A percentile compares a stretch with the other conserved stretches of the same genome.
Evolutionary conservation across 371 early-diverging fungal species (phyloP).

Genomic region (Mucor piriformis): DNA sequence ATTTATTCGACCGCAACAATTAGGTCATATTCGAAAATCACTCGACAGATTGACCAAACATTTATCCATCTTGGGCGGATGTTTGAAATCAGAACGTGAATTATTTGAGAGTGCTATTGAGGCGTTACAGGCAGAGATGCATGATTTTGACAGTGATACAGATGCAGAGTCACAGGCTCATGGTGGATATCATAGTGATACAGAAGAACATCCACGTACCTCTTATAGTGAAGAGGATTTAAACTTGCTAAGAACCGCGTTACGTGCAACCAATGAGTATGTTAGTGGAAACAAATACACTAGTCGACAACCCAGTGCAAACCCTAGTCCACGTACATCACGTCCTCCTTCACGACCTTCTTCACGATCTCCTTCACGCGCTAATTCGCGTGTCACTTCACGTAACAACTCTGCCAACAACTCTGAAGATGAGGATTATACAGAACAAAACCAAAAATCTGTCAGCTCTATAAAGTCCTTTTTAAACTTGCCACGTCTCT

Average conservation of each 20-base stretch:
- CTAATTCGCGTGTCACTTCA: constrained; percentile 16
- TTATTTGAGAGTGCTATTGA: constrained; percentile 48
- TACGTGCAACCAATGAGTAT: constrained; percentile 33
- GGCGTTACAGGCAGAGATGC: constrained; percentile 18
- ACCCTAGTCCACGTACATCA: constrained; percentile 3
- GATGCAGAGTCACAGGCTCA: neutral
- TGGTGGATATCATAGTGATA: constrained; percentile 7
- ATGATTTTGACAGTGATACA: constrained; percentile 21
- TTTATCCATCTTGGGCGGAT: constrained; percentile 45
- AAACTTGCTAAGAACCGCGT: constrained; percentile 27
- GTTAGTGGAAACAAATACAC: constrained; percentile 10
- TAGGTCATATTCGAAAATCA: constrained; percentile 39
- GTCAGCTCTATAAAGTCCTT: constrained; percentile 43
- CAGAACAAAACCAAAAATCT: constrained; percentile 41
- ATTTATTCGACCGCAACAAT: constrained; percentile 43
- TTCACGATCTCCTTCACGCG: no score
- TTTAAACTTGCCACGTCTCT: constrained; percentile 25
- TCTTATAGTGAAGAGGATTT: constrained; percentile 37
- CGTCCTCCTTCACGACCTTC: constrained; percentile 3
- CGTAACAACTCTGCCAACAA: constrained; percentile 15
- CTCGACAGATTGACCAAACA: constrained; percentile 47
- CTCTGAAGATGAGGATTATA: constrained; percentile 28
- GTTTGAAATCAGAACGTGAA: constrained; percentile 47
- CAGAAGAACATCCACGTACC: constrained; percentile 4
- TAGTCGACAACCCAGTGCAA: constrained; percentile 8